Percentiles rank a stretch among this genome's conserved stretches.
phyloP scores from a whole-genome alignment of 2,329 filamentous ascomycete genomes.

The Xylariaceae sp. region DNA sequence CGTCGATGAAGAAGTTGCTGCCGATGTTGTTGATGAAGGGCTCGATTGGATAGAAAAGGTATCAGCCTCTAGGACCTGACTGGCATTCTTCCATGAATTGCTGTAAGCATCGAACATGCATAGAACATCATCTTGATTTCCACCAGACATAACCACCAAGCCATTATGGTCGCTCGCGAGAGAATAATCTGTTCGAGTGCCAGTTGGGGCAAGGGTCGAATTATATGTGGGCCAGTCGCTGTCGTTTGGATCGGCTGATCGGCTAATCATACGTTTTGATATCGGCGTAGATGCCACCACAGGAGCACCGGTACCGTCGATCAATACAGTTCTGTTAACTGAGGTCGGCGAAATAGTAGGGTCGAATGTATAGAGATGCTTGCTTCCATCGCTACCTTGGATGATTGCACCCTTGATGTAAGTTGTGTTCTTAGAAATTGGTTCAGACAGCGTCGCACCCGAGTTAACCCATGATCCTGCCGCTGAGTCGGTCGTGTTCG shows the following conservation, averaged over 20 bases:
- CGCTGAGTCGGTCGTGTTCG: constrained; percentile 34
- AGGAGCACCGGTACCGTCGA: constrained; percentile 55
- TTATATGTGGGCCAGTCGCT: constrained; percentile 77
- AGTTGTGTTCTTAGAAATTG: constrained; percentile 55
- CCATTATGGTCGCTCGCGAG: constrained; percentile 65
- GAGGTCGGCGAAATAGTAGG: constrained; percentile 68
- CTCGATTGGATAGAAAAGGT: constrained; percentile 33
- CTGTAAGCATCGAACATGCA: constrained; percentile 71
- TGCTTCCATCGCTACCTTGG: constrained; percentile 70
- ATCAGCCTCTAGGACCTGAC: constrained; percentile 53
- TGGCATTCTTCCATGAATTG: constrained; percentile 76
- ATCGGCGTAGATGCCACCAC: constrained; percentile 45
- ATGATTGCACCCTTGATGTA: constrained; percentile 61
- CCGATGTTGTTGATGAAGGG: constrained; percentile 30
- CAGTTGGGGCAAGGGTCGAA: constrained; percentile 62
- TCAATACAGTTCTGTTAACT: constrained; percentile 66
- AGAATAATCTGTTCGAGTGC: constrained; percentile 63
- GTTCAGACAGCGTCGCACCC: constrained; percentile 57
- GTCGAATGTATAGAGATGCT: constrained; percentile 75
- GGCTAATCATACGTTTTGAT: neutral
- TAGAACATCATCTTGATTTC: constrained; percentile 62
- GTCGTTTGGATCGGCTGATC: constrained; percentile 49
- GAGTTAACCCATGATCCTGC: constrained; percentile 58
- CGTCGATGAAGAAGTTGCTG: constrained; percentile 33
- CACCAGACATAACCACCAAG: constrained; percentile 74